Base-by-base conservation (phyloP, 805 yeast genomes). In the Ogataea zsoltii region DNA sequence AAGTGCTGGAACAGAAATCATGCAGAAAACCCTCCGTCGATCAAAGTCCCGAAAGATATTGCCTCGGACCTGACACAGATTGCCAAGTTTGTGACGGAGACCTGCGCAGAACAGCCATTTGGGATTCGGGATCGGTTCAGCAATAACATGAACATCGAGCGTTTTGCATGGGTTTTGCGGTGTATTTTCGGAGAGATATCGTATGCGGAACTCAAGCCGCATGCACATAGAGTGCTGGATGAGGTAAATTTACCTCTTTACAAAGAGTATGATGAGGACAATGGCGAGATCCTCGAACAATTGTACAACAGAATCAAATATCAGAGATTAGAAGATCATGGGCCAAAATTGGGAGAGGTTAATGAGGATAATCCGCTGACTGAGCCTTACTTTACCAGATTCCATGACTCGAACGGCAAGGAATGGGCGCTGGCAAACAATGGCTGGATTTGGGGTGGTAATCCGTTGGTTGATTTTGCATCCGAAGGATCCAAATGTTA, bases 381-480 rank as follows among this genome's bases (percentile, higher is more conserved):
- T 2, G 98, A 92, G 65, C 82, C 91, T 4, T 92, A 92, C 65
- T 92, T 94, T 64, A 89, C 97, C 2, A 71, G 90, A 47, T 80
- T 91, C 54, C 62, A 55, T 2, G 76, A 65, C 39, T 63, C 67
- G 0, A 70, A 72, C 38, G 92, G 90, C 2, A 71, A 75, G 31
- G 69, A 74, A 1, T 83, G 82, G 69, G 83, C 87, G 7, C 70
- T 92, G 48, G 98, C 96, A 3, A 94, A 94, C 61, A 92, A 94
- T 60, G 99, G 99, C 38, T 92, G 98, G 97, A 89, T 94, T 45
- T 92, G 99, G 99, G 91, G 88, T 42, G 97, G 96, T 10, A 83
- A 92, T 55, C 97, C 98, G 2, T 67, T 91, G 46, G 85, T 88
- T 2, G 98, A 92, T 67, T 92, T 92, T 75, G 99, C 98, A 0